These are phyloP conservation scores for Cryoendolithus antarcticus DNA, from an alignment of 2,329 filamentous ascomycete species.

Conservation along the genomic window DNA sequence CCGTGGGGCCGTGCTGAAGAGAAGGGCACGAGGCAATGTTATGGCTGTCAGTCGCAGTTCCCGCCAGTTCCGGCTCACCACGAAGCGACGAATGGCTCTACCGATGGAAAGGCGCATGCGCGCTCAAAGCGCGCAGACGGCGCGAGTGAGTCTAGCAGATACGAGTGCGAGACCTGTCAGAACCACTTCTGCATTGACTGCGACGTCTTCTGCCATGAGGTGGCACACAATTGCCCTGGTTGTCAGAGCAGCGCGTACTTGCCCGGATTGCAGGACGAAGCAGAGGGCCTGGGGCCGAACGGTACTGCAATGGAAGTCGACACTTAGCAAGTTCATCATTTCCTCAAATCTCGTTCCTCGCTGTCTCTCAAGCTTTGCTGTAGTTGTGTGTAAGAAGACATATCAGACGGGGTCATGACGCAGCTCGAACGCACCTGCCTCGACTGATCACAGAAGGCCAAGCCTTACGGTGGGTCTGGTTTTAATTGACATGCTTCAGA, in stretches of 20 bases:
- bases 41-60: conserved; percentile 64
- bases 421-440: too few relatives aligned
- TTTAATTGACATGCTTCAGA: too few relatives aligned
- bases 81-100: conserved; percentile 9
- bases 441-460: too few relatives aligned
- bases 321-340: too few relatives aligned
- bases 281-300: background rate
- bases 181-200: conserved; percentile 98
- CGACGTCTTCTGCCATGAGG: conserved; percentile 87
- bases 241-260: conserved; percentile 45
- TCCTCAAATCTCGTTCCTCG: too few relatives aligned
- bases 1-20: conserved; percentile 59
- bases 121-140: conserved; percentile 25
- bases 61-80: conserved; percentile 35
- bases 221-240: conserved; percentile 90
- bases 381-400: too few relatives aligned
- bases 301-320: too few relatives aligned
- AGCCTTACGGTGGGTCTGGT: too few relatives aligned
- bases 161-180: conserved; percentile 75
- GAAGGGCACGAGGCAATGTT: conserved; percentile 47
- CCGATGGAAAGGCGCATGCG: conserved; percentile 4
- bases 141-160: conserved; percentile 74
- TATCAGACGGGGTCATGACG: too few relatives aligned
- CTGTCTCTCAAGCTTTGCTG: too few relatives aligned
- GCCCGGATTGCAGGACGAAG: conserved; percentile 10